These are phyloP conservation scores for Sporobolomyces pararoseus DNA, from an alignment of 768 basidiomycete species.

Conservation along the genomic window DNA sequence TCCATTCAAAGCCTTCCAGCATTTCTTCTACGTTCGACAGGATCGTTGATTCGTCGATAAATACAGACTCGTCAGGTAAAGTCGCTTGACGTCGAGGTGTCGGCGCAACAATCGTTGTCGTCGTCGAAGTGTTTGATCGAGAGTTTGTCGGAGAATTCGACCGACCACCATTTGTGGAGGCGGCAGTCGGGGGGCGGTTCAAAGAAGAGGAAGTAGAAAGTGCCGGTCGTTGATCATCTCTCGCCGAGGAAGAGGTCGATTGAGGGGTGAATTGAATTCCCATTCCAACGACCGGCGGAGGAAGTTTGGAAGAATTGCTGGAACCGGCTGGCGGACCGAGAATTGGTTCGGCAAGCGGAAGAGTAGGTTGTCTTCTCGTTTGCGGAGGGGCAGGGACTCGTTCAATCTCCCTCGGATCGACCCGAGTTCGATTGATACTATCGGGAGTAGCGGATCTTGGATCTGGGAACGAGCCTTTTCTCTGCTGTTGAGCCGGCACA, in stretches of 20 bases:
- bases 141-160: background rate
- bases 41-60: slow-evolving; percentile 67
- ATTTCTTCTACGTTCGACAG: slow-evolving; percentile 94
- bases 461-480: slow-evolving; percentile 12
- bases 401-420: background rate
- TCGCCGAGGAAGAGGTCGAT: background rate
- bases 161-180: background rate
- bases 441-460: background rate
- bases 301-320: background rate
- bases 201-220: background rate
- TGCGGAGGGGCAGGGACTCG: background rate
- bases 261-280: slow-evolving; percentile 12
- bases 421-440: background rate
- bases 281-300: slow-evolving; percentile 1
- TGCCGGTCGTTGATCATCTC: background rate
- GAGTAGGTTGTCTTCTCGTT: background rate
- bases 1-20: slow-evolving; percentile 98
- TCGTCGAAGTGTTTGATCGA: background rate
- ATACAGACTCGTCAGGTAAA: background rate
- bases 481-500: background rate
- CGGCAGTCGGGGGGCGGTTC: background rate
- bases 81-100: slow-evolving; percentile 1
- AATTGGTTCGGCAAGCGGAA: background rate
- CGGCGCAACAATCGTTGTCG: background rate
- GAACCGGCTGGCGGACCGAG: background rate